Evolutionary conservation across 1,284 basidiomycete species (phyloP).

Genomic region (Irpex sp.): DNA sequence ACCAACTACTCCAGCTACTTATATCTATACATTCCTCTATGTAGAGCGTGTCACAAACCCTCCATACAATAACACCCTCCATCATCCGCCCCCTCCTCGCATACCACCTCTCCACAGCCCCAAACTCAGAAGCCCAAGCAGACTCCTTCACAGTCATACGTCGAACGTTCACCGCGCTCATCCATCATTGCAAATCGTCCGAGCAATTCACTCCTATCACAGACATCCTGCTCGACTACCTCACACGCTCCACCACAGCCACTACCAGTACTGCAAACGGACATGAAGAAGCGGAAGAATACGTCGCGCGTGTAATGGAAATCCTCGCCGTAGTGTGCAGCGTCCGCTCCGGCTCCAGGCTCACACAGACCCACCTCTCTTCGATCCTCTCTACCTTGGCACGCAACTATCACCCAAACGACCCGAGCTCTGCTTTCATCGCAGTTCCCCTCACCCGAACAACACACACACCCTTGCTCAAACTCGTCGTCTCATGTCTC

Average conservation of each 20-base stretch:
- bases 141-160: conserved; percentile 53
- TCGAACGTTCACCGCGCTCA: conserved; percentile 72
- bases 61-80: conserved; percentile 73
- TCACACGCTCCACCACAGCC: conserved; percentile 16
- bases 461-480: conserved; percentile 32
- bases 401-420: conserved; percentile 30
- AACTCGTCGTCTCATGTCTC: conserved; percentile 47
- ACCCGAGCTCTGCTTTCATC: conserved; percentile 15
- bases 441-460: too few species aligned
- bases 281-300: conserved; percentile 18
- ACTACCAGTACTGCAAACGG: neutral
- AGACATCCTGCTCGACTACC: conserved; percentile 45
- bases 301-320: conserved; percentile 39
- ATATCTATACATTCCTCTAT: conserved; percentile 15
- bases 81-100: conserved; percentile 56
- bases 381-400: conserved; percentile 38
- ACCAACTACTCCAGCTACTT: neutral
- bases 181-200: conserved; percentile 73
- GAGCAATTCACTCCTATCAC: conserved; percentile 61
- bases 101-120: conserved; percentile 44
- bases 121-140: conserved; percentile 28
- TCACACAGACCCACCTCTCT: conserved; percentile 52
- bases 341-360: conserved; percentile 62
- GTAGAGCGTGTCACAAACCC: conserved; percentile 71
- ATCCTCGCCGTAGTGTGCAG: conserved; percentile 49